These are phyloP conservation scores for Penicillium sp. DNA, from an alignment of 2,329 filamentous ascomycete species.

Conservation along the genomic window DNA sequence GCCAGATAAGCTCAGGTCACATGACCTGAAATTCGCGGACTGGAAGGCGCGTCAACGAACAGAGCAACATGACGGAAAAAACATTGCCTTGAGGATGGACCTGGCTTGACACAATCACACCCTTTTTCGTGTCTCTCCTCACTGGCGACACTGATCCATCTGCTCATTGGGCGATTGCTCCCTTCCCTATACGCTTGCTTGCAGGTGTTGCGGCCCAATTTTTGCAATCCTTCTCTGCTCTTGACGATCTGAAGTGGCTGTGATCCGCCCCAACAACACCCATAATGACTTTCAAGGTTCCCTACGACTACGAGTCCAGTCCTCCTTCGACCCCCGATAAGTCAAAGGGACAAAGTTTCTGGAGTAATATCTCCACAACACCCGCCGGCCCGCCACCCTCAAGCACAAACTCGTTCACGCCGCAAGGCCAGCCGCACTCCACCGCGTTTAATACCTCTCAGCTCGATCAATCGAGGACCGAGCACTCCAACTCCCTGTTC, in stretches of 20 bases:
- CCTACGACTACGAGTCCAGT: conserved; percentile 36
- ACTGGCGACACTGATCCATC: neutral
- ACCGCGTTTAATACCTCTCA: conserved; percentile 55
- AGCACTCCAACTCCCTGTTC: conserved; percentile 38
- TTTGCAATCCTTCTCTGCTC: conserved; percentile 7
- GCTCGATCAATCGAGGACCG: conserved; percentile 35
- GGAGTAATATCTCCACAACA: conserved; percentile 54
- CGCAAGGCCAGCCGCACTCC: conserved; percentile 54
- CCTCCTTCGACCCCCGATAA: conserved; percentile 42
- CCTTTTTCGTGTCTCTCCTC: neutral
- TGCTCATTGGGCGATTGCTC: neutral
- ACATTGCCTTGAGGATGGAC: conserved; percentile 3
- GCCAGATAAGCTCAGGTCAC: conserved; percentile 1
- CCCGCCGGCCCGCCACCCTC: conserved; percentile 59
- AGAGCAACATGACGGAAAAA: neutral
- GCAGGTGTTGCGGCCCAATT: conserved; percentile 23
- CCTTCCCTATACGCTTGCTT: neutral
- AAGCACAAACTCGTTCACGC: conserved; percentile 55
- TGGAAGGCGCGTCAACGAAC: conserved; percentile 8
- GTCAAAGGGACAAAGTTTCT: conserved; percentile 32
- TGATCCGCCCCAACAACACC: neutral
- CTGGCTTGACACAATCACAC: neutral
- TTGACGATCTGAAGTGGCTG: conserved; percentile 8
- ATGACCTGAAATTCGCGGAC: conserved; percentile 5
- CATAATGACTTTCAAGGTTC: conserved; percentile 37